Percentiles rank a stretch among this genome's conserved stretches.
These are phyloP conservation scores for Cladophialophora bantiana DNA, from an alignment of 2,329 filamentous ascomycete genomes.

Conservation along the genomic window DNA sequence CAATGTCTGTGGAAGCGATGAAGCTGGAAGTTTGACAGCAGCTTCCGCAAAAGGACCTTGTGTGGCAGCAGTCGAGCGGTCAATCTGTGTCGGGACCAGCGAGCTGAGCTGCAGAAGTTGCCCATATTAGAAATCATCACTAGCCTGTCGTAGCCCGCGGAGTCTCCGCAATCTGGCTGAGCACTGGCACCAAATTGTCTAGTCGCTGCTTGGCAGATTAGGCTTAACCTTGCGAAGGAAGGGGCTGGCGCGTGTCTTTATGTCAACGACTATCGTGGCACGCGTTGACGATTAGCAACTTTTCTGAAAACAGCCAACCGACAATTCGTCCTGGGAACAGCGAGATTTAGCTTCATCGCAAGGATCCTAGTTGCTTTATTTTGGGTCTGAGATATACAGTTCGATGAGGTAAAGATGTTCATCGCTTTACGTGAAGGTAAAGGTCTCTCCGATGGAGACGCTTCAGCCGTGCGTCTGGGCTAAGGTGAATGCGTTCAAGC, in stretches of 20 bases:
- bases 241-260: background rate
- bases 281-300: background rate
- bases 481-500: background rate
- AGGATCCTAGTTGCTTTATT: background rate
- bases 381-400: background rate
- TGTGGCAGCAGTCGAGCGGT: background rate
- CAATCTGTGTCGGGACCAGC: slow-evolving; percentile 6
- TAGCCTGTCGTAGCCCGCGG: background rate
- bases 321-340: background rate
- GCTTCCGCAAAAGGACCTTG: background rate
- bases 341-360: background rate
- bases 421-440: background rate
- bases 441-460: background rate
- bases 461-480: background rate
- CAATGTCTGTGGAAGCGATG: background rate
- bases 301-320: background rate
- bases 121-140: background rate
- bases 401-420: background rate
- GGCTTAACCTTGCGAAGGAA: background rate
- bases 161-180: slow-evolving; percentile 6
- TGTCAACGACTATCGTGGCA: background rate
- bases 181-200: background rate
- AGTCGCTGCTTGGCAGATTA: background rate
- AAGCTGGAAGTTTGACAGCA: background rate
- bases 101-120: slow-evolving; percentile 4